Evolutionary conservation across 176 grass and related monocot species (phyloP).

Genomic region (Elaeis guineensis): DNA sequence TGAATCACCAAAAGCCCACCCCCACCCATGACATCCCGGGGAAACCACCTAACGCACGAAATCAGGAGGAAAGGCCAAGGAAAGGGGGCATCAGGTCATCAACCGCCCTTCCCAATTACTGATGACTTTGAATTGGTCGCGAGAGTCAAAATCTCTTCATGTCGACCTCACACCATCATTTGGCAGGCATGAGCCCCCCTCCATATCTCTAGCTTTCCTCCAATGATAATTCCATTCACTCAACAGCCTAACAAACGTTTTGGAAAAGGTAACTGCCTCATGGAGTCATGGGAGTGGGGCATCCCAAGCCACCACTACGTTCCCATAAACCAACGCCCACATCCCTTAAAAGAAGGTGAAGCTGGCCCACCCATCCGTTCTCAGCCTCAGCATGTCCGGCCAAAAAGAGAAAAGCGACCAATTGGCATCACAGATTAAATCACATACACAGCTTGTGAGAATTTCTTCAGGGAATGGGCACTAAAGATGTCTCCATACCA

Average conservation of each 20-base stretch:
- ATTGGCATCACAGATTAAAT: neutral
- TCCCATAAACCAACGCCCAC: neutral
- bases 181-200: neutral
- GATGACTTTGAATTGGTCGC: too few relatives aligned
- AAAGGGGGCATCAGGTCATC: too few relatives aligned
- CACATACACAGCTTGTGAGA: neutral
- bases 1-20: too few relatives aligned
- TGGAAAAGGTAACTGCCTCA: neutral
- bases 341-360: neutral
- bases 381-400: neutral
- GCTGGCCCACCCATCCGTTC: neutral
- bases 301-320: neutral
- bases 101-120: too few relatives aligned
- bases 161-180: neutral
- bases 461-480: neutral
- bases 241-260: neutral
- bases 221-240: neutral
- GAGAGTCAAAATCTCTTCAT: too few relatives aligned
- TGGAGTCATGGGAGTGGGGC: too few relatives aligned
- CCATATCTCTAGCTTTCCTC: constrained; percentile 10
- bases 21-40: too few relatives aligned
- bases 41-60: too few relatives aligned
- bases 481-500: neutral
- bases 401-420: neutral
- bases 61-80: too few relatives aligned